Evolutionary conservation across 345 rosid species (phyloP).

Genomic region (Camelina hispida): DNA sequence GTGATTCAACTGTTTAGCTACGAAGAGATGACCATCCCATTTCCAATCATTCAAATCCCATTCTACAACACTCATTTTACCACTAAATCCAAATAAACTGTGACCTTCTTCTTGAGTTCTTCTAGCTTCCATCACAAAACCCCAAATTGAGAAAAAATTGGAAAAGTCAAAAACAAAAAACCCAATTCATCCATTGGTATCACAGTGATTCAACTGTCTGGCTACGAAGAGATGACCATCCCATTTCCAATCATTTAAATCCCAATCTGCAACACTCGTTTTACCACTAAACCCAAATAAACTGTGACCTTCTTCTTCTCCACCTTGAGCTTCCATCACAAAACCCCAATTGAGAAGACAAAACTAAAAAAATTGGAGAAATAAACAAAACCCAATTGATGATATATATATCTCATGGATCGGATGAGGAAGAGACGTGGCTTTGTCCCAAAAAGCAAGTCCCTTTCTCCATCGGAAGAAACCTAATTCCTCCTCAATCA

Average conservation of each 20-base stretch:
- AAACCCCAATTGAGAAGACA: neutral
- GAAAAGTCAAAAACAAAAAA: neutral
- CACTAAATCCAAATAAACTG: constrained; percentile 60
- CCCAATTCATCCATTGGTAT: too few species aligned
- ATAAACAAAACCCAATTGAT: neutral
- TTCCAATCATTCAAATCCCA: constrained; percentile 98
- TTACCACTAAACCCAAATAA: constrained; percentile 66
- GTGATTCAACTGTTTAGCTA: constrained; percentile 67
- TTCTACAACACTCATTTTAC: constrained; percentile 67
- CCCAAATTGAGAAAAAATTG: neutral
- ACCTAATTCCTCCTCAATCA: constrained; percentile 17
- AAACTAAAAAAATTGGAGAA: neutral
- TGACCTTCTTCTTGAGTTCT: constrained; percentile 43
- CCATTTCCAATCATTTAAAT: constrained; percentile 97
- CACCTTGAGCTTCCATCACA: constrained; percentile 77
- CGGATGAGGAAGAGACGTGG: neutral
- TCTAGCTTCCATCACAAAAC: constrained; percentile 72
- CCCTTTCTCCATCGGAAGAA: constrained; percentile 19
- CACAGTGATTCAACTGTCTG: constrained; percentile 57
- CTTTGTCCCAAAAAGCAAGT: constrained; percentile 12
- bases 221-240: constrained; percentile 95
- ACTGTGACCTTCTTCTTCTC: constrained; percentile 49
- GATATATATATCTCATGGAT: neutral
- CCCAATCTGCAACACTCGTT: constrained; percentile 78
- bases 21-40: constrained; percentile 97